A percentile compares a stretch with the other conserved stretches of the same genome.
Evolutionary conservation across 768 basidiomycete species (phyloP).

Genomic region (Sporobolomyces phaffii): DNA sequence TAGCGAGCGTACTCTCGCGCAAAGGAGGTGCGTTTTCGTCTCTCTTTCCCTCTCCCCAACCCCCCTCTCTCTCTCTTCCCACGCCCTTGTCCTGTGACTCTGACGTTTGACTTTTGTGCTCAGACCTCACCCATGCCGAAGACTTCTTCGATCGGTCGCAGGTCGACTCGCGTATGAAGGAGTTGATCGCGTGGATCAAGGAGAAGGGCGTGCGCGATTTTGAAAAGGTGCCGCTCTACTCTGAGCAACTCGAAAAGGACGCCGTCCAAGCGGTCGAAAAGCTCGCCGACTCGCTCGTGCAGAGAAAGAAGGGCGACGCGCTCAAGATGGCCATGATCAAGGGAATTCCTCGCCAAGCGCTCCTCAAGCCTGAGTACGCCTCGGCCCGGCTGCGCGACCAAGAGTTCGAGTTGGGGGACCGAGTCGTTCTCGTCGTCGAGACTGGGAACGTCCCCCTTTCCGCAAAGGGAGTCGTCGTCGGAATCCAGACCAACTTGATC

Average conservation of each 20-base stretch:
- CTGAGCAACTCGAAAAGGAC: conserved; percentile 84
- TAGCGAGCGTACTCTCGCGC: conserved; percentile 59
- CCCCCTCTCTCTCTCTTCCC: too few relatives aligned
- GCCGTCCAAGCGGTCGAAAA: conserved; percentile 73
- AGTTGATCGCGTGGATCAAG: conserved; percentile 79
- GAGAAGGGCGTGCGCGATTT: conserved; percentile 78
- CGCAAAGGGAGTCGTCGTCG: conserved; percentile 88
- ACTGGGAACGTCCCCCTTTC: conserved; percentile 84
- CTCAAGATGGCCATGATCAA: conserved; percentile 93
- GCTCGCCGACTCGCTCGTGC: conserved; percentile 63
- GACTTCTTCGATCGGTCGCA: conserved; percentile 56
- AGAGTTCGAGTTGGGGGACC: conserved; percentile 76
- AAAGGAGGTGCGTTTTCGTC: conserved; percentile 29
- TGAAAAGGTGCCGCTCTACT: conserved; percentile 84
- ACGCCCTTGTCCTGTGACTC: too few relatives aligned
- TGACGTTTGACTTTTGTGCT: neutral
- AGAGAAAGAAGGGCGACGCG: conserved; percentile 56
- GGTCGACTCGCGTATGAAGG: conserved; percentile 61
- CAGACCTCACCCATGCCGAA: conserved; percentile 67
- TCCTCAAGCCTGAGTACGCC: conserved; percentile 86
- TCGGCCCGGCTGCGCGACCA: conserved; percentile 85
- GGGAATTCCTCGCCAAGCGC: conserved; percentile 82
- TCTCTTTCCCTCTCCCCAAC: too few relatives aligned
- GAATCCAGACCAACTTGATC: conserved; percentile 76
- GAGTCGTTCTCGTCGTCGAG: conserved; percentile 93